phyloP scores from a whole-genome alignment of 2,329 filamentous ascomycete species.

The Cladosporium oxysporum region DNA sequence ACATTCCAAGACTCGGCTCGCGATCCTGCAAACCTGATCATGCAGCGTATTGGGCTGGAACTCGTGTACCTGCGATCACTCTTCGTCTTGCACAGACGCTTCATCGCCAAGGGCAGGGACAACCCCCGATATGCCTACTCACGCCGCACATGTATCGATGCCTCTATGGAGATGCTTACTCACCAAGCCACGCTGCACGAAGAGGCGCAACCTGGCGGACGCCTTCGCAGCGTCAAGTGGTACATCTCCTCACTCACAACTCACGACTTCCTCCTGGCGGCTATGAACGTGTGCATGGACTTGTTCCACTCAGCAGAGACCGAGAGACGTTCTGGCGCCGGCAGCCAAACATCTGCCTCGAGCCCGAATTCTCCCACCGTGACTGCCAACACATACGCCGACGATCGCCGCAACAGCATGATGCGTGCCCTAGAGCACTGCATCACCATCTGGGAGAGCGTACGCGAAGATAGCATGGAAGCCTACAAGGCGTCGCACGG shows the following conservation, averaged over 20 bases:
- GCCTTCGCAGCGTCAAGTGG: slow-evolving; percentile 73
- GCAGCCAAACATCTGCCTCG: slow-evolving; percentile 23
- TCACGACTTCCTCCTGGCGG: slow-evolving; percentile 82
- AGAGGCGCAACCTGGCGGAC: slow-evolving; percentile 71
- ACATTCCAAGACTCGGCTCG: slow-evolving; percentile 71
- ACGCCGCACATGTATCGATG: slow-evolving; percentile 79
- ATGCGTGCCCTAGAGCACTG: slow-evolving; percentile 71
- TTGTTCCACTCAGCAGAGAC: slow-evolving; percentile 67
- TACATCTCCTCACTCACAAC: slow-evolving; percentile 77
- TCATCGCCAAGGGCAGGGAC: slow-evolving; percentile 73
- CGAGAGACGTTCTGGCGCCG: slow-evolving; percentile 38
- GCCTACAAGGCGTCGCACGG: slow-evolving; percentile 83
- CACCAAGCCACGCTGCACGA: slow-evolving; percentile 75
- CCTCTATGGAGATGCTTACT: slow-evolving; percentile 76
- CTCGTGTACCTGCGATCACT: slow-evolving; percentile 86
- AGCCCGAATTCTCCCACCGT: slow-evolving; percentile 22
- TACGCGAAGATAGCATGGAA: slow-evolving; percentile 79
- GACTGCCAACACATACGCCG: slow-evolving; percentile 44
- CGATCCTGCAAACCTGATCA: slow-evolving; percentile 68
- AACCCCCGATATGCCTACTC: slow-evolving; percentile 84
- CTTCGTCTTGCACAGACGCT: slow-evolving; percentile 86
- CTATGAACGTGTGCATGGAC: slow-evolving; percentile 81
- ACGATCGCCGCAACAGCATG: slow-evolving; percentile 68
- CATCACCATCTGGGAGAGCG: slow-evolving; percentile 75
- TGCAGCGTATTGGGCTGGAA: slow-evolving; percentile 81